Conservation (phyloP, 1,284 basidiomycete species). For the Earliella scabrosa region DNA sequence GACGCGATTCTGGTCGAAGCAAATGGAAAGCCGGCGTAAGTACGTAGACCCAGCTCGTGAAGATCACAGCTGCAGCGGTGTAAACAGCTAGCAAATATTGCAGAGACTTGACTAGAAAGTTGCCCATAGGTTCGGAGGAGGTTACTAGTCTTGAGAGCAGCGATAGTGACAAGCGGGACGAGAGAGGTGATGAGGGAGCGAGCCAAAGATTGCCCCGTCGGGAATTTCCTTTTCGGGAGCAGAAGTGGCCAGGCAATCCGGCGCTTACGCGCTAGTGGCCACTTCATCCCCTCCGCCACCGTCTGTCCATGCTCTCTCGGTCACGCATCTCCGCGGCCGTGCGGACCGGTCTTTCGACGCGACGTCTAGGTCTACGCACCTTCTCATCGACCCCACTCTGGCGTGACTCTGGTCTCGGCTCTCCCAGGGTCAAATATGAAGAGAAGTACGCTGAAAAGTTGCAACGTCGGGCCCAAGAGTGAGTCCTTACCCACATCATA, state of each 20-base stretch:
- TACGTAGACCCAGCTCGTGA: conserved; percentile 18
- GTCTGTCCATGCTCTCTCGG: conserved; percentile 13
- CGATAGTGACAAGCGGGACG: too few relatives aligned
- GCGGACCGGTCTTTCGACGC: not conserved
- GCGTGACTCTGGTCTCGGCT: conserved; percentile 13
- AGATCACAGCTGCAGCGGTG: conserved; percentile 8
- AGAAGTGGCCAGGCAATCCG: not conserved
- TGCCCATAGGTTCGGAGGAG: too few relatives aligned
- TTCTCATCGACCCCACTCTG: conserved; percentile 6
- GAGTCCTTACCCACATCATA: conserved; percentile 29
- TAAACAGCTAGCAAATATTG: conserved; percentile 14
- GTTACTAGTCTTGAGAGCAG: too few relatives aligned
- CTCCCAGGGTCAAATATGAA: conserved; percentile 32
- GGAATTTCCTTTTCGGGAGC: conserved; percentile 11
- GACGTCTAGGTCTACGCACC: not conserved
- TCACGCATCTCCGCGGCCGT: conserved; percentile 2
- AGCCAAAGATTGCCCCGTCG: not conserved
- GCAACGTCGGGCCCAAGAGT: conserved; percentile 48
- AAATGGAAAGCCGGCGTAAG: conserved; percentile 3
- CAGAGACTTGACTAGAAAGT: not conserved
- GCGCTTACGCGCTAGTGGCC: not conserved
- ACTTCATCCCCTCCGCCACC: not conserved
- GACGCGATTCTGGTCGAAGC: not conserved
- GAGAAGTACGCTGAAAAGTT: conserved; percentile 54
- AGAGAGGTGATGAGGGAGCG: conserved; percentile 2